A percentile compares a stretch with the other conserved stretches of the same genome.
Conservation (phyloP, 495 filamentous ascomycete species). For the Apodospora peruviana region DNA sequence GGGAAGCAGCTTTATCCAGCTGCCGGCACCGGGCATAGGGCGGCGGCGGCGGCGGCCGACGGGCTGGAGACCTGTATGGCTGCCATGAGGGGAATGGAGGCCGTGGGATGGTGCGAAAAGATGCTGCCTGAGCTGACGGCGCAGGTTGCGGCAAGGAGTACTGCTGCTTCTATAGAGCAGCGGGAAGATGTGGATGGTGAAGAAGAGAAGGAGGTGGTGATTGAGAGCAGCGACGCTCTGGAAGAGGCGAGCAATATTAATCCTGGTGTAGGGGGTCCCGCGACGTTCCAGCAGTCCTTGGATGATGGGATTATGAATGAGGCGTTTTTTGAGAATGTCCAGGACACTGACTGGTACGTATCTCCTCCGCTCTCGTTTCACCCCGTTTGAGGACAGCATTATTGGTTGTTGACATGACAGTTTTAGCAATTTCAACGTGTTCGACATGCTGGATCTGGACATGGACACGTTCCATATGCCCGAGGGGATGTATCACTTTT, state of each 20-base stretch:
- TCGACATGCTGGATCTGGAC: slow-evolving; percentile 8
- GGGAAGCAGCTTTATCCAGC: neutral
- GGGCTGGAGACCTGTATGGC: slow-evolving; percentile 5
- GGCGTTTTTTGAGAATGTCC: slow-evolving; percentile 3
- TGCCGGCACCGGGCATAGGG: too few species aligned
- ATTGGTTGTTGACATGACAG: neutral
- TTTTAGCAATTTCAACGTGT: slow-evolving; percentile 3
- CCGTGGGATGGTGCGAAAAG: slow-evolving; percentile 3
- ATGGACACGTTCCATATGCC: neutral
- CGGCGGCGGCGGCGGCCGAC: neutral
- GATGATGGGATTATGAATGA: neutral
- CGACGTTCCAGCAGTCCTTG: neutral
- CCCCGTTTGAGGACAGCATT: neutral
- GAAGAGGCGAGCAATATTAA: neutral
- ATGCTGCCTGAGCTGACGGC: slow-evolving; percentile 7
- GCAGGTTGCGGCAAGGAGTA: slow-evolving; percentile 3
- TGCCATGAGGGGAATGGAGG: slow-evolving; percentile 3
- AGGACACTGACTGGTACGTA: slow-evolving; percentile 1
- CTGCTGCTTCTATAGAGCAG: neutral
- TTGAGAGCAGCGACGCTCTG: neutral
- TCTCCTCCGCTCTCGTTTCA: neutral
- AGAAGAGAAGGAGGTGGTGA: neutral
- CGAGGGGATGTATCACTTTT: slow-evolving; percentile 6
- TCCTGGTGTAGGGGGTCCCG: neutral
- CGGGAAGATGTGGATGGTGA: neutral